These are phyloP conservation scores for Fusarium fracticaudum DNA, from an alignment of 2,329 filamentous ascomycete species.

Conservation along the genomic window DNA sequence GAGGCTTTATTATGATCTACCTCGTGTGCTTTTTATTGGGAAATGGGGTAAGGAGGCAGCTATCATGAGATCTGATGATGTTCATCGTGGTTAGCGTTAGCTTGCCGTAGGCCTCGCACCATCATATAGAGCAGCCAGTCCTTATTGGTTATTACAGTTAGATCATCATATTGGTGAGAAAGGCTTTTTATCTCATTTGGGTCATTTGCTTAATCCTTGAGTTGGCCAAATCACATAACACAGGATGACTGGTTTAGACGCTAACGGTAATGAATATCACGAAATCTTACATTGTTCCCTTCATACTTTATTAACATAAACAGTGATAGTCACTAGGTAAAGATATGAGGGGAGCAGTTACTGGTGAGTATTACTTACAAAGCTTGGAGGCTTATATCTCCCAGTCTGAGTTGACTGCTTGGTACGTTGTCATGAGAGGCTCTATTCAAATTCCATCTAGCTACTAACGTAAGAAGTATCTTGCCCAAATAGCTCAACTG, in stretches of 20 bases:
- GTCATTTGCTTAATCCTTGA: neutral
- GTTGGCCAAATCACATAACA: neutral
- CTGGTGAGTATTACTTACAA: neutral
- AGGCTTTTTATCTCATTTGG: neutral
- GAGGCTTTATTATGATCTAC: rapidly evolving
- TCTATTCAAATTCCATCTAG: neutral
- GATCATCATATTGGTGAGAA: neutral
- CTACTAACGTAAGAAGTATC: neutral
- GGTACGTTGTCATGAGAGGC: neutral
- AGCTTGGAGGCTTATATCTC: neutral
- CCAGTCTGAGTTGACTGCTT: neutral
- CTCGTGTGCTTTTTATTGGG: neutral
- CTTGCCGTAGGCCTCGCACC: neutral
- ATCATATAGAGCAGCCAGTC: neutral
- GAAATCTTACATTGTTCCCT: neutral
- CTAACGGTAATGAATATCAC: neutral
- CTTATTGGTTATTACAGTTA: neutral
- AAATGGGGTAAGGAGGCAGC: neutral
- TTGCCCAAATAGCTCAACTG: neutral
- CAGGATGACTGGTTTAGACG: neutral
- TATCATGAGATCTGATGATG: neutral
- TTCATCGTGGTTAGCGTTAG: neutral
- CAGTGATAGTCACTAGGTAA: neutral
- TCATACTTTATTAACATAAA: neutral
- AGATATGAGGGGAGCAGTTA: neutral